Base-by-base conservation (phyloP, 371 early-diverging fungal species). In the Actinomortierella wolfii region DNA sequence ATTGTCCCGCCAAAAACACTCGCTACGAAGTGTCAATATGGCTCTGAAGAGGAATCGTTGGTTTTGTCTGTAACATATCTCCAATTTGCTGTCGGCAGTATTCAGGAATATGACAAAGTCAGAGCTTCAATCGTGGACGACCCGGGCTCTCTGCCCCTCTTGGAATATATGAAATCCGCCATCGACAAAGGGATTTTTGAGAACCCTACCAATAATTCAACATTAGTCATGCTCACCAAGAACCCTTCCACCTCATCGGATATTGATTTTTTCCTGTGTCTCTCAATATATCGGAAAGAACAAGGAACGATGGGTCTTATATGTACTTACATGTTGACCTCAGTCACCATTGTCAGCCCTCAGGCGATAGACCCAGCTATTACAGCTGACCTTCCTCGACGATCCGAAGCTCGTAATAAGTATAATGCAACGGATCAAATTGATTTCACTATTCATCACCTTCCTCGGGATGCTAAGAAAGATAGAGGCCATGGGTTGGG, bases 61-160 rank as follows among this genome's bases (percentile, higher is more conserved):
- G 29, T 51, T 29, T 14, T 57, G 25, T n/a, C 51, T 23, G 43
- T 1, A 9, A 57, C 58, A 15, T 13, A n/a, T 0, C 28, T 51
- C 43, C 21, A 43, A 26, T 57, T 57, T 11, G 58, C 58, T 25
- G 58, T 57, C 28, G 28, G 28, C 50, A 42, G 7, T 8, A 5
- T 51, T 18, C 13, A 14, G 8, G 51, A 57, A 25, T 57, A 42
- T 41, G 28, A 51, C 51, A 57, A 57, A 7, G 43, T 57, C 8
- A 28, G 26, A 17, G 9, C 58, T 20, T 20, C 25, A 28, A 51
- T 57, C 50, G n/a, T 57, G 8, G 51, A 49, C 44, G 58, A 57
- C 58, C 29, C 43, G 20, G 9, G 29, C 26, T 47, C 13, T 28
- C 44, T 57, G 28, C 51, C 51, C 13, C 58, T 57, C 13, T 21